Evolutionary conservation across 2,329 filamentous ascomycete species (phyloP).

Genomic region (Exophiala aquamarina): DNA sequence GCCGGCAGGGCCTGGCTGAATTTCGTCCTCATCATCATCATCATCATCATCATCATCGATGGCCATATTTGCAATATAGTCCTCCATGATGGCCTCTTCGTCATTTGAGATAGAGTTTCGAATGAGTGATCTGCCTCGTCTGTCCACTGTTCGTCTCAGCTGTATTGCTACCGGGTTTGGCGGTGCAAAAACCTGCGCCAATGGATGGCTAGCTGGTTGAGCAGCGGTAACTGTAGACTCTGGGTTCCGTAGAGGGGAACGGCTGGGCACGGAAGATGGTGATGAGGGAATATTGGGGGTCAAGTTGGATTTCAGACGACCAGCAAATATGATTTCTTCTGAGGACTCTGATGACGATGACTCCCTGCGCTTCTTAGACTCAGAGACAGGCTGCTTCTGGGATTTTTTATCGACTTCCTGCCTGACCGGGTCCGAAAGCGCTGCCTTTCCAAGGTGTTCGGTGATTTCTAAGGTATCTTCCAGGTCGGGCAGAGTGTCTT

Average conservation of each 20-base stretch:
- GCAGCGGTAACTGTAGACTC: background rate
- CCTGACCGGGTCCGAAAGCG: no score
- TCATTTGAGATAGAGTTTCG: slow-evolving; percentile 32
- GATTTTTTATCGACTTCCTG: no score
- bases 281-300: background rate
- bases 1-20: slow-evolving; percentile 37
- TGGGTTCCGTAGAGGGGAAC: background rate
- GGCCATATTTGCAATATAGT: slow-evolving; percentile 60
- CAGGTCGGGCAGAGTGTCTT: no score
- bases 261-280: background rate
- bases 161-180: background rate
- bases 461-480: no score
- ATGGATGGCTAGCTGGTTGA: background rate
- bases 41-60: slow-evolving; percentile 29
- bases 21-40: slow-evolving; percentile 29
- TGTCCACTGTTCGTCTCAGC: background rate
- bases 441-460: no score
- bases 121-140: background rate
- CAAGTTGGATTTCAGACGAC: slow-evolving; percentile 12
- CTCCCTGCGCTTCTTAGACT: slow-evolving; percentile 6
- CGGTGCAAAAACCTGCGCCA: no score
- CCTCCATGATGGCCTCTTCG: slow-evolving; percentile 61
- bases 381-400: background rate
- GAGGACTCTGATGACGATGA: slow-evolving; percentile 23
- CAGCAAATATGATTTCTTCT: slow-evolving; percentile 25